Base-by-base conservation (phyloP, 2,329 filamentous ascomycete species). In the Lomentospora prolificans region DNA sequence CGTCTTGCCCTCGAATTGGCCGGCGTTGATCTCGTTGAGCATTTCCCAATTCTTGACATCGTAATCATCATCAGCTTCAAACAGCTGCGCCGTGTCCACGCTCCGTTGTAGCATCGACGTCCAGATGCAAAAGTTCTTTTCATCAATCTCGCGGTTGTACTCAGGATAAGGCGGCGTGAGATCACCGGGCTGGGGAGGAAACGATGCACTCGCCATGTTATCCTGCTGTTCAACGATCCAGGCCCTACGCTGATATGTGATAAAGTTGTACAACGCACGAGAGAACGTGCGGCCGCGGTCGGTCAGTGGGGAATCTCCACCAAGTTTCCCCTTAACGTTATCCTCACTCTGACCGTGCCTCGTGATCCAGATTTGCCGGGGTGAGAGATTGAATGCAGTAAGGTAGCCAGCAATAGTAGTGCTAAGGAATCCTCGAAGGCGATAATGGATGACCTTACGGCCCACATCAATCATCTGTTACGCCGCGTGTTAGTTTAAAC, bases 21-120 rank as follows among this genome's bases (percentile, higher is more conserved):
- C 94, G 0, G 92, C 87, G 64, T 97, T 95, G 51, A 99, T 82
- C 71, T 99, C 94, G 66, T 99, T 95, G 53, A 99, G 80, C 89
- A 96, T 95, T 65, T 91, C 88, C 90, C 92, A 96, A 62, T 95
- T 89, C 74, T 99, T 99, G 63, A 95, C 85, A 61, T 97, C 94
- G 67, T 92, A 96, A 55, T 96, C 89, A 22, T 97, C 92, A 61
- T 97, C 94, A 0, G 75, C 78, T 62, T 95, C 88, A 68, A 97
- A 99, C 68, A 87, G 87, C 60, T 94, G 84, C 0, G 87, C 90
- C 0, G 91, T 95, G 66, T 96, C 84, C 53, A 94, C 85, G 58
- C 89, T 90, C 60, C 94, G 87, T 67, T 88, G 86, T 60, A 99
- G 81, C 92, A 97, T 97, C 2, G 89, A 95, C 0, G 92, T 96